Conservation (phyloP, 192 early-diverging fungal genomes). For the Phlyctochytrium bullatum region DNA sequence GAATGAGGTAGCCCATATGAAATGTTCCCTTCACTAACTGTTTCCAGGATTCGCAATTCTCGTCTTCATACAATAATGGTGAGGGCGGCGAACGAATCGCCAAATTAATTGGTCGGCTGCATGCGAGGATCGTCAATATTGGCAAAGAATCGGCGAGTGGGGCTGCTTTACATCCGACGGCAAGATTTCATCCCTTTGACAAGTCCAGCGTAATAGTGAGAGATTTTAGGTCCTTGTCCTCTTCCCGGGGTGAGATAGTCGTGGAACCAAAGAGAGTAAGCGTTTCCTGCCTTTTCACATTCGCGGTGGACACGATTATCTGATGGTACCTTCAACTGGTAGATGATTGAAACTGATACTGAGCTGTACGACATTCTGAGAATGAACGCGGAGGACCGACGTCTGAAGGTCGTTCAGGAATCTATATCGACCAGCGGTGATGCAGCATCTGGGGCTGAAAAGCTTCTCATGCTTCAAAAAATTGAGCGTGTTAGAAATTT, state of each 20-base stretch:
- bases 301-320: conserved; percentile 10
- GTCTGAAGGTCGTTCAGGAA: too few relatives aligned
- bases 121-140: conserved; percentile 33
- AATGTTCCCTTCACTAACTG: too few relatives aligned
- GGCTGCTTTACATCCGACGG: background rate
- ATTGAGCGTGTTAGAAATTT: too few relatives aligned
- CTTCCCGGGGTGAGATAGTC: conserved; percentile 2
- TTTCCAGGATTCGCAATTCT: background rate
- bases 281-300: background rate
- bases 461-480: too few relatives aligned
- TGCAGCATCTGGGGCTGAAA: too few relatives aligned
- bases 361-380: conserved; percentile 36
- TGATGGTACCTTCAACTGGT: background rate
- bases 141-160: conserved; percentile 7
- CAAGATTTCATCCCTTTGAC: background rate
- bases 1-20: conserved; percentile 21
- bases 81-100: background rate
- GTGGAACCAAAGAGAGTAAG: conserved; percentile 15
- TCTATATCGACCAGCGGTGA: too few relatives aligned
- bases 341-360: conserved; percentile 39
- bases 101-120: conserved; percentile 27
- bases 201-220: background rate
- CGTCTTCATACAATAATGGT: background rate
- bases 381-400: conserved; percentile 27
- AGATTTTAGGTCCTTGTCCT: background rate